A percentile compares a stretch with the other conserved stretches of the same genome.
Conservation (phyloP, 495 filamentous ascomycete genomes). For the Aspergillus hancockii region DNA sequence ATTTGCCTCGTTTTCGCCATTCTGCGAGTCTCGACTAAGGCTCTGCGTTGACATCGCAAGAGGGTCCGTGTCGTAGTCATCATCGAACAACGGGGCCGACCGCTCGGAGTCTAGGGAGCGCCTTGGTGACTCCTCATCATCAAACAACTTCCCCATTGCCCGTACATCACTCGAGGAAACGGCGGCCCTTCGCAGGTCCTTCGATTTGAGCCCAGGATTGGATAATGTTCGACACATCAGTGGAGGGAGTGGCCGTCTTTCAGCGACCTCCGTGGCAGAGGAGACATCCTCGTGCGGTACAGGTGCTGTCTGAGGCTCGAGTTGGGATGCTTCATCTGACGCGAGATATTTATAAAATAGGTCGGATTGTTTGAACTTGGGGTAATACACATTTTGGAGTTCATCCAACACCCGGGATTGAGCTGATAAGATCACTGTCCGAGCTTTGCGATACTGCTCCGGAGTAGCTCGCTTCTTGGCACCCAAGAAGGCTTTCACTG, state of each 20-base stretch:
- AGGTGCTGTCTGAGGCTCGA: slow-evolving; percentile 25
- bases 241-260: slow-evolving; percentile 45
- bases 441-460: slow-evolving; percentile 79
- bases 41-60: slow-evolving; percentile 62
- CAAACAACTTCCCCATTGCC: slow-evolving; percentile 40
- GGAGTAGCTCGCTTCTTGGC: slow-evolving; percentile 73
- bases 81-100: slow-evolving; percentile 62
- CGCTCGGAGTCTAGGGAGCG: slow-evolving; percentile 59
- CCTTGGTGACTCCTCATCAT: slow-evolving; percentile 49
- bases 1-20: slow-evolving; percentile 43
- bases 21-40: slow-evolving; percentile 51
- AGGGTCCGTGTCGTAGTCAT: slow-evolving; percentile 65
- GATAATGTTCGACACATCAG: slow-evolving; percentile 43
- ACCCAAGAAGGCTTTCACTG: slow-evolving; percentile 75
- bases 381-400: slow-evolving; percentile 76
- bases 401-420: slow-evolving; percentile 82
- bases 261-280: slow-evolving; percentile 29
- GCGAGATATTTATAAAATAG: slow-evolving; percentile 94
- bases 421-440: slow-evolving; percentile 76
- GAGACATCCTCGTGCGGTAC: slow-evolving; percentile 25
- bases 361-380: slow-evolving; percentile 86
- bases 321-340: slow-evolving; percentile 73
- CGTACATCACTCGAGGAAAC: slow-evolving; percentile 59
- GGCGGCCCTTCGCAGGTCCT: slow-evolving; percentile 58
- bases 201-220: slow-evolving; percentile 34